phyloP scores from a whole-genome alignment of 371 early-diverging fungal genomes.

The Coemansia sp. region DNA sequence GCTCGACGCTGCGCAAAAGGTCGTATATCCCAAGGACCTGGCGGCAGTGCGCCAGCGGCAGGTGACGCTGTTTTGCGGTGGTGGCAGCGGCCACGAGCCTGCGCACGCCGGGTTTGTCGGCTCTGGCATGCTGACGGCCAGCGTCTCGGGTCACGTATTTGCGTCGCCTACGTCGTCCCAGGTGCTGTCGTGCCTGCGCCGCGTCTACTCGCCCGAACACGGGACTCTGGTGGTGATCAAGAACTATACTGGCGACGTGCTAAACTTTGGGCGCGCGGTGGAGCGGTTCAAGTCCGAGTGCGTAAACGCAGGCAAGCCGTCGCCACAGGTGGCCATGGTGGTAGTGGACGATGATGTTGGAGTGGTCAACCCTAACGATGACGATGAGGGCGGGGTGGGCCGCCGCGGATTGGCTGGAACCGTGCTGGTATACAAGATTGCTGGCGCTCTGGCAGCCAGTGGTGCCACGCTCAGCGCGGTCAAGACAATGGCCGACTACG shows the following conservation, averaged over 20 bases:
- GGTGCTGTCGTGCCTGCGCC: constrained; percentile 67
- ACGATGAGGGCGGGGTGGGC: constrained; percentile 61
- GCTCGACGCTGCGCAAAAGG: constrained; percentile 53
- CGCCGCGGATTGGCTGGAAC: constrained; percentile 81
- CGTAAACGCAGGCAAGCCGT: constrained; percentile 46
- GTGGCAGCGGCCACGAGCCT: constrained; percentile 86
- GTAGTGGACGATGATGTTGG: constrained; percentile 82
- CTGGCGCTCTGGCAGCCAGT: constrained; percentile 64
- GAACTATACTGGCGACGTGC: constrained; percentile 82
- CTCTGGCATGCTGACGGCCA: constrained; percentile 68
- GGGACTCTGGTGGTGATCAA: constrained; percentile 77
- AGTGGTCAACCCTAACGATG: constrained; percentile 61
- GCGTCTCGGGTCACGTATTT: constrained; percentile 82
- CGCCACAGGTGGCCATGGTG: constrained; percentile 62
- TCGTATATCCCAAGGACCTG: constrained; percentile 58
- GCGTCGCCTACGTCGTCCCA: constrained; percentile 78
- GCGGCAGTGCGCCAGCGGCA: constrained; percentile 57
- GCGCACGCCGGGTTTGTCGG: constrained; percentile 78
- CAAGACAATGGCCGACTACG: constrained; percentile 55
- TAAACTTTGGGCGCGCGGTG: constrained; percentile 79
- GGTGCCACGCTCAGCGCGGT: constrained; percentile 65
- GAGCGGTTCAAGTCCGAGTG: constrained; percentile 73
- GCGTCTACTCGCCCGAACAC: constrained; percentile 58
- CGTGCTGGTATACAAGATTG: constrained; percentile 74
- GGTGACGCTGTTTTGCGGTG: constrained; percentile 79